These are phyloP conservation scores for Trifolium fragiferum DNA, from an alignment of 306 rosid species.

Conservation along the genomic window DNA sequence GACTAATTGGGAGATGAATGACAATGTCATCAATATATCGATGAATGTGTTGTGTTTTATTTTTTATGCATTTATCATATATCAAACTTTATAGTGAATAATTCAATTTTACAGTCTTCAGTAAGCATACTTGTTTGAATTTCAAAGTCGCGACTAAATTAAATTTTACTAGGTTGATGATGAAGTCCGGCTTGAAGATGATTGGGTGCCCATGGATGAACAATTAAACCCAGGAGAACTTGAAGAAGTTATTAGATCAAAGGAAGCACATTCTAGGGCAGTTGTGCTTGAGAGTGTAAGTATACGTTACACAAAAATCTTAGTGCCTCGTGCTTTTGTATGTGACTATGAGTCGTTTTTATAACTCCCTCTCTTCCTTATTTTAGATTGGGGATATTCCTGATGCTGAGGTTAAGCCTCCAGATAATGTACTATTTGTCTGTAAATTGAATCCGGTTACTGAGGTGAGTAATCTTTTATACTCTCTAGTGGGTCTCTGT, in stretches of 20 bases:
- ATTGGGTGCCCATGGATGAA: conserved; percentile 98
- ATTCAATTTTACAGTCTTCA: conserved; percentile 33
- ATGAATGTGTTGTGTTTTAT: conserved; percentile 19
- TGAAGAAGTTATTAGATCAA: conserved; percentile 79
- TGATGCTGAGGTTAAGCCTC: conserved; percentile 96
- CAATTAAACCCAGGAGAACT: conserved; percentile 75
- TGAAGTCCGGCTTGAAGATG: conserved; percentile 95
- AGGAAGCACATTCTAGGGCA: conserved; percentile 91
- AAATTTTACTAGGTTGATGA: conserved; percentile 66
- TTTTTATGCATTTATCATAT: conserved; percentile 23
- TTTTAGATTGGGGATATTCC: conserved; percentile 96
- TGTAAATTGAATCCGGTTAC: conserved; percentile 97
- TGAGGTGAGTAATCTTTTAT: conserved; percentile 60
- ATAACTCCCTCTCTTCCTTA: conserved; percentile 31
- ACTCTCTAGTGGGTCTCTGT: conserved; percentile 31
- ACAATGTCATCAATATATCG: not conserved
- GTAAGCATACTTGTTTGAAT: conserved; percentile 32
- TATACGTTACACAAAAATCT: conserved; percentile 18
- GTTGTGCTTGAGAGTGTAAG: conserved; percentile 98
- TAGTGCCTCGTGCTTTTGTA: conserved; percentile 1
- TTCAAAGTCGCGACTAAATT: conserved; percentile 36
- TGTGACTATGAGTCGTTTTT: conserved; percentile 16
- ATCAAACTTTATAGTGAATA: conserved; percentile 23
- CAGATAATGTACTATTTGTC: conserved; percentile 86
- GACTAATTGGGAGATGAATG: conserved; percentile 27